These are phyloP conservation scores for Ophiosphaerella korrae DNA, from an alignment of 2,329 filamentous ascomycete species.

Conservation along the genomic window DNA sequence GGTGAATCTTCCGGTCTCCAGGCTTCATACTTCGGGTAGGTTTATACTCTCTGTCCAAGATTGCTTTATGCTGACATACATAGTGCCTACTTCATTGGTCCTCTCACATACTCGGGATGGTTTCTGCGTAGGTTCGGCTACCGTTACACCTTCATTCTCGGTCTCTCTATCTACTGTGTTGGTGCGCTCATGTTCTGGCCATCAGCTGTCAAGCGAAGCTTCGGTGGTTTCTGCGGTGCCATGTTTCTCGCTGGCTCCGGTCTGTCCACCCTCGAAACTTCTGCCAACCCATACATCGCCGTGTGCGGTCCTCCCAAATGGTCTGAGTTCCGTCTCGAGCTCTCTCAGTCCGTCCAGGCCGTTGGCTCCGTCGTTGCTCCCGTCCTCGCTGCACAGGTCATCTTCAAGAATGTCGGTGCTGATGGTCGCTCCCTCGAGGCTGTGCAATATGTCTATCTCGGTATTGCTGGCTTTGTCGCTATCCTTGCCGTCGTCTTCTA, in stretches of 20 bases:
- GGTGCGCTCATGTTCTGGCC: constrained; percentile 85
- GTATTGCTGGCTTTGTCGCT: constrained; percentile 74
- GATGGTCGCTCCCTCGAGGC: constrained; percentile 63
- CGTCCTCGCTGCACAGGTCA: constrained; percentile 72
- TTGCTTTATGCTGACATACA: too few species aligned
- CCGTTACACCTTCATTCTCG: constrained; percentile 79
- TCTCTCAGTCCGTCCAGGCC: constrained; percentile 78
- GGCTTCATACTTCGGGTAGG: constrained; percentile 63
- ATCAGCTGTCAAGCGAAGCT: constrained; percentile 72
- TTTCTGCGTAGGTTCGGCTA: constrained; percentile 77
- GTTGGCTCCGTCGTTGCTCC: constrained; percentile 76
- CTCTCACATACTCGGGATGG: constrained; percentile 59
- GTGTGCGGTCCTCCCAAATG: constrained; percentile 69
- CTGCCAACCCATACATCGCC: constrained; percentile 76
- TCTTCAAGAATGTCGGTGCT: constrained; percentile 69
- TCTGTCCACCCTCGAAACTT: constrained; percentile 75
- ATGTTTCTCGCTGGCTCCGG: constrained; percentile 77
- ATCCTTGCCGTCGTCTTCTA: constrained; percentile 70
- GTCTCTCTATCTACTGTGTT: constrained; percentile 69
- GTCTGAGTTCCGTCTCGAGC: constrained; percentile 76
- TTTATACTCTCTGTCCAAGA: too few species aligned
- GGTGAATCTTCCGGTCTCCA: constrained; percentile 67
- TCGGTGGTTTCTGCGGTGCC: constrained; percentile 73
- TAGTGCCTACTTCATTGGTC: constrained; percentile 59
- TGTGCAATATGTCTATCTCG: constrained; percentile 83